These are phyloP conservation scores for Rosa chinensis DNA, from an alignment of 306 rosid species.

Conservation along the genomic window DNA sequence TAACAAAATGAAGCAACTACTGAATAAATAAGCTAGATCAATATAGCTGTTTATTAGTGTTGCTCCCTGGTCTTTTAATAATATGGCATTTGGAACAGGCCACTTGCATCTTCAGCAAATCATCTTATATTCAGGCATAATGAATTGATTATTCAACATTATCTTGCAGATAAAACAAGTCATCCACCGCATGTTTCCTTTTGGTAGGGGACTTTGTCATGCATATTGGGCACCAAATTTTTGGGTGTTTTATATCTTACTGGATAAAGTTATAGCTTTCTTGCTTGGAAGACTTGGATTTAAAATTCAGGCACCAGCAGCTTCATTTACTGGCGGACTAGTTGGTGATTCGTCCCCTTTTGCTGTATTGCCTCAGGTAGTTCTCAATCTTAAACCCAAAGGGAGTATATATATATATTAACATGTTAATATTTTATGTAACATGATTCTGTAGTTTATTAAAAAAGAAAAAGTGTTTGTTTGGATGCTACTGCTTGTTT, in stretches of 20 bases:
- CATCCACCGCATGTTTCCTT: constrained; percentile 74
- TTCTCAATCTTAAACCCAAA: constrained; percentile 13
- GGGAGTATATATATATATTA: not conserved
- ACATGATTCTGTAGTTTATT: not conserved
- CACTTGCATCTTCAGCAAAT: not conserved
- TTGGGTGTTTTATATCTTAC: constrained; percentile 84
- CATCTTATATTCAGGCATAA: not conserved
- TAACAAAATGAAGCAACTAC: not conserved
- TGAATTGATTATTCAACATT: constrained; percentile 28
- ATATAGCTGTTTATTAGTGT: not conserved
- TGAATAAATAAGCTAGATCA: not conserved
- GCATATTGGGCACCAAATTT: constrained; percentile 98
- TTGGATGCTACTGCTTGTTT: constrained; percentile 4
- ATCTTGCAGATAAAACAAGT: constrained; percentile 77
- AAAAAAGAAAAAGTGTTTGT: not conserved
- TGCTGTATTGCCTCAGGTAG: constrained; percentile 77
- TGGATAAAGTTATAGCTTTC: constrained; percentile 80
- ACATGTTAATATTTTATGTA: not conserved
- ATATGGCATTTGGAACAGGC: not conserved
- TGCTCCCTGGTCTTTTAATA: not conserved
- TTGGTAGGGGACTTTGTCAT: constrained; percentile 98
- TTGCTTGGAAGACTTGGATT: constrained; percentile 70
- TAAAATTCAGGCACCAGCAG: constrained; percentile 49
- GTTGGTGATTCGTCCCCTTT: constrained; percentile 86
- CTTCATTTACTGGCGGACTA: constrained; percentile 85